Evolutionary conservation across 2,329 filamentous ascomycete genomes (phyloP), one percentile per base, ranked within the genome.

Genomic region (Claviceps quebecensis): DNA sequence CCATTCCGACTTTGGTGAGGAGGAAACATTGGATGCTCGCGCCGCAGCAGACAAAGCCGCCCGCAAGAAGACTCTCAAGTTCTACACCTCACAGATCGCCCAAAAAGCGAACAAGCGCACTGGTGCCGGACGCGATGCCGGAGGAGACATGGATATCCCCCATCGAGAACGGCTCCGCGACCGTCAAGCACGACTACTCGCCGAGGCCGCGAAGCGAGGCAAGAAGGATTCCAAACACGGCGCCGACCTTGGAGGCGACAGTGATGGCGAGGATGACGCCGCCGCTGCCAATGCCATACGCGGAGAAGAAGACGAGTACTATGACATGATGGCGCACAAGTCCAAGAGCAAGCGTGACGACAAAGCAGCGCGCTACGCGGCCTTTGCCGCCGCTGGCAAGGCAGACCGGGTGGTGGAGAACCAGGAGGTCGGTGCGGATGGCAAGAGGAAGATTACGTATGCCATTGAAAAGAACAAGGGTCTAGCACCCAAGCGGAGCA

Each of bases 381-480:
- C 78, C 5, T 72, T 77, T 45, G 74, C 75, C 17, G 72, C 74
- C 3, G 85, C 85, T 17, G 77, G 75, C 53, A 84, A 84, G 56
- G 73, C 78, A 49, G 75, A 84, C 54, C 74, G 78, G 4, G 71
- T 84, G 1, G 73, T 85, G 1, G 77, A 83, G 58, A 74, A 80
- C 54, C 84, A 86, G 62, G 75, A 78, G 60, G 67, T 95, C 44
- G 88, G 86, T 43, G 73, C 81, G 53, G 89, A 95, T 60, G 91
- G 90, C 54, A 95, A 96, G 72, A 77, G 94, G 54, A 87, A 88
- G 68, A 95, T 98, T 65, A 87, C 81, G 17, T 97, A 96, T 69
- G 80, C 83, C 59, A 98, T 98, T 63, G 81, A 90, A 72, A 96
- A 97, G 80, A 98, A 98, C 71, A 96, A 96, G 77, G 93, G 93